Base-by-base conservation (phyloP, 805 yeast species). In the Candida loeiensis region DNA sequence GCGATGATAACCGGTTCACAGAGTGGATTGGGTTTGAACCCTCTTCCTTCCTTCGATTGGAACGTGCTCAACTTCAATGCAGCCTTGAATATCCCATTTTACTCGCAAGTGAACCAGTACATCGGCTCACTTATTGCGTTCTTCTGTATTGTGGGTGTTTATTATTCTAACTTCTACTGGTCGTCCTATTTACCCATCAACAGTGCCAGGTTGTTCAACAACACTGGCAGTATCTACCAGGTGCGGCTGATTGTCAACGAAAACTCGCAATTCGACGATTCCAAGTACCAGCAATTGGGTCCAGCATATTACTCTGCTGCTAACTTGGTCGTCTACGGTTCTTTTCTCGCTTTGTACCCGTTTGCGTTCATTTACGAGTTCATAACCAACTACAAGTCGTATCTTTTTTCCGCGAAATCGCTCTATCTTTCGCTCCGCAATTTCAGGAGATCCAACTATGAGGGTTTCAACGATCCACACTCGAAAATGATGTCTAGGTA, bases 391-490 rank as follows among this genome's bases (percentile, higher is more conserved):
- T 49, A 45, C 42, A 36, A 33, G 24, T 43, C 47, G 11, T 30
- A 30, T 13, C 49, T 54, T 39, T 33, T 34, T 44, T 36, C 37
- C 13, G 43, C 55, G 1, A 38, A 37, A 22, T 49, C 50, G 13
- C 44, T 51, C 6, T 39, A 27, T 19, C 33, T 34, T 2, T 35
- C 53, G 8, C 22, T 58, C 17, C 54, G 36, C 25, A 40, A 49
- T 44, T 47, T 48, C 45, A 46, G 34, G 17, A 47, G 46, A 31
- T 61, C 69, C 1, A 52, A 56, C n/a, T 59, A 49, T 36, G 64
- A 59, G 16, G 69, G 63, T 1, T 62, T 54, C 43, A 40, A 58
- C 31, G 69, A 63, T 41, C 59, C 68, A 2, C 63, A 55, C 34
- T 48, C 62, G 24, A 53, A 46, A 36, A 57, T 61, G 60, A 63